Percentiles rank a stretch among this genome's conserved stretches.
phyloP scores from a whole-genome alignment of 768 basidiomycete species.

The Mycena filopes region DNA sequence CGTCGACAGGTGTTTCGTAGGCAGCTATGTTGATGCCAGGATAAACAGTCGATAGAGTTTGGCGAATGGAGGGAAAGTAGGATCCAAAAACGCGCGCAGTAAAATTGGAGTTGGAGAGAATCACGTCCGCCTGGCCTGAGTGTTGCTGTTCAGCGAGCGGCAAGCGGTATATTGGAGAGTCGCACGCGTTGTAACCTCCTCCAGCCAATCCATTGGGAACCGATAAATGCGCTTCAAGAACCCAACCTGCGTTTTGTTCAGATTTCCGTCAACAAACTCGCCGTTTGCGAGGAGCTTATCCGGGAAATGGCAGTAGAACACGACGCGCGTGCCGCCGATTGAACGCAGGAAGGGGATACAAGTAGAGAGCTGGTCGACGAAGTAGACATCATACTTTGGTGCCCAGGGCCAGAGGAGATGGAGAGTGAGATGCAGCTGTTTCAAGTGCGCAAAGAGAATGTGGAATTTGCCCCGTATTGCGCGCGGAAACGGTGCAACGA shows the following conservation, averaged over 20 bases:
- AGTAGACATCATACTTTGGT: slow-evolving; percentile 81
- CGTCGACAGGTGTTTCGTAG: slow-evolving; percentile 64
- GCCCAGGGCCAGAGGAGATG: slow-evolving; percentile 65
- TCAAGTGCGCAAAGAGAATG: slow-evolving; percentile 87
- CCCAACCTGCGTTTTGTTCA: slow-evolving; percentile 51
- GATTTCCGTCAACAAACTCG: slow-evolving; percentile 66
- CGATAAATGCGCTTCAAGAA: slow-evolving; percentile 83
- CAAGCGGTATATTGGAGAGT: slow-evolving; percentile 18
- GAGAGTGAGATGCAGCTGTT: slow-evolving; percentile 84
- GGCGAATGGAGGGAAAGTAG: slow-evolving; percentile 76
- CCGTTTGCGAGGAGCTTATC: slow-evolving; percentile 91
- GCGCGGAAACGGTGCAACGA: slow-evolving; percentile 83
- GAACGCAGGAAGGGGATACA: slow-evolving; percentile 85
- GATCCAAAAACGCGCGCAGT: slow-evolving; percentile 83
- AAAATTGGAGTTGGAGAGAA: slow-evolving; percentile 92
- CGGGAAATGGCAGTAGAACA: slow-evolving; percentile 99
- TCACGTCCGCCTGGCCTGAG: slow-evolving; percentile 87
- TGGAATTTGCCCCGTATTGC: slow-evolving; percentile 84
- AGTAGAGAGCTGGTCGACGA: slow-evolving; percentile 95
- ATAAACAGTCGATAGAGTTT: slow-evolving; percentile 84
- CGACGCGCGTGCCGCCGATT: slow-evolving; percentile 78
- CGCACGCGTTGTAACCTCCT: slow-evolving; percentile 90
- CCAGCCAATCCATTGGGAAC: slow-evolving; percentile 88
- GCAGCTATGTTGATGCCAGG: slow-evolving; percentile 90
- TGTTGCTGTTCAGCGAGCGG: slow-evolving; percentile 3